Evolutionary conservation across 352 stramenopile species (phyloP), one percentile per base, ranked within the genome.

Genomic region (Phytophthora foliorum): DNA sequence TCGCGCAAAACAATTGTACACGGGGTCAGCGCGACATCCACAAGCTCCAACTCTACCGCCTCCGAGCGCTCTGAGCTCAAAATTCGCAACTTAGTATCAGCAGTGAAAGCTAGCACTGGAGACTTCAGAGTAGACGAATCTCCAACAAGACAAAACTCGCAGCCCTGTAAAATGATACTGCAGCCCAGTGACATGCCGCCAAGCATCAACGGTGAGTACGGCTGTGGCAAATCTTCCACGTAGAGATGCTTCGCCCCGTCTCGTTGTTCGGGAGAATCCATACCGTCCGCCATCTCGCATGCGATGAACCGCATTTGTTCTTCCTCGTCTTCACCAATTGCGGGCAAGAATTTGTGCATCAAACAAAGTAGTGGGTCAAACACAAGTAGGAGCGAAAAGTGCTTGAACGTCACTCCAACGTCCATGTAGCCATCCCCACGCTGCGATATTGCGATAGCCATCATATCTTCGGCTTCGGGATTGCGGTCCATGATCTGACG

Each of bases 61-160:
- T 97, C 89, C n/a, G 79, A 83, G 22, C 69, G 81, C 11, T 78
- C 52, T 0, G 83, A 91, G 55, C 85, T 92, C 27, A 84, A 48
- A 8, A 94, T 55, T 25, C 82, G 76, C 19, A 97, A 44, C 24
- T 85, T 85, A 21, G 81, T 81, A 50, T 97, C 87, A 4, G 85
- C 88, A 27, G 89, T 96, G 39, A 97, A 91, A 39, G 89, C 87
- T 21, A 97, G 68, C 24, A 93, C 85, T 29, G 93, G 86, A 6
- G 88, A 91, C 49, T 91, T 90, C 6, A 88, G 42, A 22, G 79
- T 89, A 2, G 74, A 68, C 1, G 88, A 90, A 64, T 95, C 84
- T n/a, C 85, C 87, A 45, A 95, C 66, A 8, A 97, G 67, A 66
- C 89, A 97, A 34, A 95, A 81, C 38, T 95, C 87, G 22, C 78